Percentiles rank a stretch among this genome's conserved stretches.
Evolutionary conservation across 139 green algal species (phyloP).

Genomic region (Closterium sp.): DNA sequence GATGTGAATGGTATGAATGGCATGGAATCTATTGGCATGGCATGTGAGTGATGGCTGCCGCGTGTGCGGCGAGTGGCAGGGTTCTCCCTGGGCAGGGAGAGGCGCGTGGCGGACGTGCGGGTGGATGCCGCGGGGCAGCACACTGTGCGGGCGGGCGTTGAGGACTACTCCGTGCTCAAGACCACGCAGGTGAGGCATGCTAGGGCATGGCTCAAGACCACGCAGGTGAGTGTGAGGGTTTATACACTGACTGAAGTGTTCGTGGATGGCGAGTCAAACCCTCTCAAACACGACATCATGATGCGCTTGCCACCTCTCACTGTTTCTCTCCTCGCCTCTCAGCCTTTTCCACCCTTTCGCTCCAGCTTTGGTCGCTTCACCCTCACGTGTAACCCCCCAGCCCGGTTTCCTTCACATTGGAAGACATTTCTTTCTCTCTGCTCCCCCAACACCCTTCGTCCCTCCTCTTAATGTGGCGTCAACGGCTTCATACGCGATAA

Average conservation of each 20-base stretch:
- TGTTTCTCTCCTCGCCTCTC: background rate
- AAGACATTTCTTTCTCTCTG: background rate
- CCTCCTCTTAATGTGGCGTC: slow-evolving; percentile 68
- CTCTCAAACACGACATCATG: too few relatives aligned
- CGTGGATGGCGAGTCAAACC: background rate
- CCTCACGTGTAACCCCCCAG: background rate
- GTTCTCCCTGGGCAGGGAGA: slow-evolving; percentile 51
- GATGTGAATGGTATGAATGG: too few relatives aligned
- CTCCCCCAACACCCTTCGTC: background rate
- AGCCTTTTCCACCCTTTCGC: background rate
- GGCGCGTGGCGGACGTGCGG: slow-evolving; percentile 32
- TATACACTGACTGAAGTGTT: background rate
- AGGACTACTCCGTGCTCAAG: slow-evolving; percentile 47
- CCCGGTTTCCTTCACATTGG: too few relatives aligned
- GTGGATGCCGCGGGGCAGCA: slow-evolving; percentile 25
- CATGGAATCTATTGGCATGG: too few relatives aligned
- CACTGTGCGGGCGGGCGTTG: slow-evolving; percentile 58
- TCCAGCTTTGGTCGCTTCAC: background rate
- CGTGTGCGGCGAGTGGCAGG: slow-evolving; percentile 20
- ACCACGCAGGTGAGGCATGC: slow-evolving; percentile 48
- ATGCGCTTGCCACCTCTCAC: background rate
- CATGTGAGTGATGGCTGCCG: background rate
- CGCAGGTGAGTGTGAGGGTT: background rate
- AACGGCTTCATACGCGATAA: slow-evolving; percentile 11
- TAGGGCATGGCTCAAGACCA: too few relatives aligned